Evolutionary conservation across 1,284 basidiomycete species (phyloP), one percentile per base, ranked within the genome.

Genomic region (Austroboletus olivaceoglutinosus): DNA sequence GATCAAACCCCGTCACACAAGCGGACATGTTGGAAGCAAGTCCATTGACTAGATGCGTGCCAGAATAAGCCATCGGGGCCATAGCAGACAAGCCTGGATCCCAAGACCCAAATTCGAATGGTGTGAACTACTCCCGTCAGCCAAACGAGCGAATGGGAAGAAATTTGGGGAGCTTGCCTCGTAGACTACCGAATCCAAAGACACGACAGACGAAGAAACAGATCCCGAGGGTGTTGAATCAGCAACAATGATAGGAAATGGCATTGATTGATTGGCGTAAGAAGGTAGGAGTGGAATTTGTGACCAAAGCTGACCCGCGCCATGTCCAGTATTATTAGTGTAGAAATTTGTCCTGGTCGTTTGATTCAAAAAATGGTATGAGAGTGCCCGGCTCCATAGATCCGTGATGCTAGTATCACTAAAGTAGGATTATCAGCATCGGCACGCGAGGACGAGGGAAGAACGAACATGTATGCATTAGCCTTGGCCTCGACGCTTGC

Each of bases 221-320:
- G 73, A 75, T 3, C 70, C 73, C 7, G 71, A 65, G 10, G 78
- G 76, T 4, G 80, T 68, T 6, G 83, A 83, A 62, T 83, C 73
- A 4, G 80, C 71, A 9, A 77, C 70, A 44, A 83, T 63, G 41
- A 86, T 76, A 1, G 85, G 83, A 55, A 85, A 83, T 3, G 82
- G 85, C 7, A 73, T 67, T 12, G 67, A 59, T 22, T 70, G 59
- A 41, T 73, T 70, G 58, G 75, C 71, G 62, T 76, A 84, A 39
- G 75, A 71, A 50, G 73, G 75, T 30, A 72, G 69, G 22, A 59
- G 63, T 4, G 79, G 76, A 25, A 84, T 75, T 33, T 76, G 57
- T 6, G 82, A 83, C 83, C 83, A 85, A 15, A 84, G 70, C 55
- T 85, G 80, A 16, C 83, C 84, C 19, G 82, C 82, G 22, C 83